A percentile compares a stretch with the other conserved stretches of the same genome.
phyloP scores from a whole-genome alignment of 768 basidiomycete species.

The Crucibulum laeve region DNA sequence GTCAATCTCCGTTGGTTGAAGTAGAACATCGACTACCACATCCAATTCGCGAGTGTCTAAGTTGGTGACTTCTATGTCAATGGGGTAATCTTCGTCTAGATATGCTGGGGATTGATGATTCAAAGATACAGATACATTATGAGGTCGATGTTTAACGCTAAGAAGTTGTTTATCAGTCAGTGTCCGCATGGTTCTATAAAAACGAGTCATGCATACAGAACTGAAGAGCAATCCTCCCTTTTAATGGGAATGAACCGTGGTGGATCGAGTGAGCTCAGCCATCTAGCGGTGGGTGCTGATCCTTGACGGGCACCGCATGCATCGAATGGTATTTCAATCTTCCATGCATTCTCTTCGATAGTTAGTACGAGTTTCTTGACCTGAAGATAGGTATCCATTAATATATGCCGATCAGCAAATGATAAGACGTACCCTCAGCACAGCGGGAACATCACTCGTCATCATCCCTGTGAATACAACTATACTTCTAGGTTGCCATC shows the following conservation, averaged over 20 bases:
- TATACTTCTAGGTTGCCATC: constrained; percentile 52
- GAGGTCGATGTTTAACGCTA: constrained; percentile 63
- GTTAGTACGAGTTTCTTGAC: constrained; percentile 43
- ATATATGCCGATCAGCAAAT: not conserved
- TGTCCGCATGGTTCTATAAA: too few relatives aligned
- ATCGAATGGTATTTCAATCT: constrained; percentile 55
- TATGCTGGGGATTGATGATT: constrained; percentile 67
- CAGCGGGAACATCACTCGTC: constrained; percentile 41
- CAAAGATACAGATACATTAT: constrained; percentile 50
- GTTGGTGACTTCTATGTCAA: constrained; percentile 68
- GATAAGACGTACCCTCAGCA: constrained; percentile 45
- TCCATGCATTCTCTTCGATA: constrained; percentile 62
- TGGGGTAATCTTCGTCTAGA: constrained; percentile 77
- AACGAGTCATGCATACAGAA: constrained; percentile 35
- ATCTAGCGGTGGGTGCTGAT: constrained; percentile 30
- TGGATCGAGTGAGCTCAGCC: constrained; percentile 58
- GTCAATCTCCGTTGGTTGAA: constrained; percentile 79
- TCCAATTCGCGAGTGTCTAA: constrained; percentile 67
- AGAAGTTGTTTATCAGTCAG: too few relatives aligned
- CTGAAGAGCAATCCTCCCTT: constrained; percentile 39
- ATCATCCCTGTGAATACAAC: constrained; percentile 62
- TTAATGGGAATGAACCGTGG: constrained; percentile 48
- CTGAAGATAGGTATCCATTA: constrained; percentile 22
- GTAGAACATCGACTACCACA: constrained; percentile 64
- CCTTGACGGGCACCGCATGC: constrained; percentile 33